These are phyloP conservation scores for Geotrichum siamense DNA, from an alignment of 1,139 yeast species.

Conservation along the genomic window DNA sequence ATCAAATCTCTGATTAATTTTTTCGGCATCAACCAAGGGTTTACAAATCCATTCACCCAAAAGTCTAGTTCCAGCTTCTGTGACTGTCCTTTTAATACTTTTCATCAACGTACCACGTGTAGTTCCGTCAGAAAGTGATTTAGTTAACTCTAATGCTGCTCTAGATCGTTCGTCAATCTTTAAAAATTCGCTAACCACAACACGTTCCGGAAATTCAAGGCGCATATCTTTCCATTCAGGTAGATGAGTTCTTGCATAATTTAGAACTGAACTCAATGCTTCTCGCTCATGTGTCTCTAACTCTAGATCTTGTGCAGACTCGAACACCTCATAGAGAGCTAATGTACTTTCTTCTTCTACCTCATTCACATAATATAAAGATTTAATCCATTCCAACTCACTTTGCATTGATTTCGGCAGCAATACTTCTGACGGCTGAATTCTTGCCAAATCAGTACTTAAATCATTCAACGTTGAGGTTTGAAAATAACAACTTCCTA, in stretches of 20 bases:
- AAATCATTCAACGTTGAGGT: slow-evolving; percentile 51
- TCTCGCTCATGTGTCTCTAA: slow-evolving; percentile 23
- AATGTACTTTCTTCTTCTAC: neutral
- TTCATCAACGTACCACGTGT: slow-evolving; percentile 62
- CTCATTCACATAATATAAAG: neutral
- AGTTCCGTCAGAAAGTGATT: slow-evolving; percentile 47
- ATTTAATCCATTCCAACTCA: neutral
- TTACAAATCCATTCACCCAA: slow-evolving; percentile 76
- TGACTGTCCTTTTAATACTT: slow-evolving; percentile 62
- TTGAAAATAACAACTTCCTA: slow-evolving; percentile 70
- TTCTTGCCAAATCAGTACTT: slow-evolving; percentile 54
- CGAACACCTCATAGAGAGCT: neutral
- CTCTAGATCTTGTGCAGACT: neutral
- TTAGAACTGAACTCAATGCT: slow-evolving; percentile 50
- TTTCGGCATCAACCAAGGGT: slow-evolving; percentile 57
- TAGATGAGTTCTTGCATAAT: slow-evolving; percentile 50
- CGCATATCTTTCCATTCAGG: slow-evolving; percentile 44
- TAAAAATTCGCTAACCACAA: slow-evolving; percentile 47
- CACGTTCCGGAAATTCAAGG: slow-evolving; percentile 47
- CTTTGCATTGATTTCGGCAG: slow-evolving; percentile 35
- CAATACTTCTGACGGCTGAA: slow-evolving; percentile 61
- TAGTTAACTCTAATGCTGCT: slow-evolving; percentile 56
- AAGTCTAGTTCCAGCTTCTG: slow-evolving; percentile 74
- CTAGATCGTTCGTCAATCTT: slow-evolving; percentile 80
- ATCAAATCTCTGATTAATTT: slow-evolving; percentile 54